Evolutionary conservation across 768 basidiomycete species (phyloP), one percentile per base, ranked within the genome.

Genomic region (Tephrocybe sp.): DNA sequence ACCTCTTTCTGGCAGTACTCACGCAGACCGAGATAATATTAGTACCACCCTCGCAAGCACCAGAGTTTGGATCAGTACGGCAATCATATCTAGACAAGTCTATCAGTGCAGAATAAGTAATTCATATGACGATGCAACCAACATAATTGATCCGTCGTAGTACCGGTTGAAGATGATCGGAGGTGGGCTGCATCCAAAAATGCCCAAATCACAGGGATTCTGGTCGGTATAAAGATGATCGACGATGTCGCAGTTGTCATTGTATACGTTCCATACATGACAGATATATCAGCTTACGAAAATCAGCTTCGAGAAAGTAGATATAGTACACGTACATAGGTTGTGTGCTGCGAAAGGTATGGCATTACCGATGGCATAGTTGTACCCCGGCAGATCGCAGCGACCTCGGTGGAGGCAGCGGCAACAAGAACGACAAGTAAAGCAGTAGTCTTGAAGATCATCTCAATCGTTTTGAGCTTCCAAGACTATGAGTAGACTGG

Each of bases 251-350:
- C 67, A 69, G 40, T 19, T 57, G 52, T 55, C 54, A 47, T 67
- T 56, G 38, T 63, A 68, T 24, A 69, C 62, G 30, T 52, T 55
- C 68, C 68, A 63, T 66, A 34, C n/a, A n/a, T n/a, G n/a, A n/a
- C n/a, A n/a, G 28, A 30, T 7, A 12, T 12, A 30, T 30, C 28
- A 12, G 6, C 28, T 7, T 6, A 7, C 6, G 12, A 6, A 12
- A 30, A 30, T 7, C 28, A 7, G 12, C 12, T 7, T 12, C 28
- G 12, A 12, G 28, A 7, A 30, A 12, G 28, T 30, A 30, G 12
- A 12, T 12, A n/a, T n/a, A n/a, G n/a, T n/a, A n/a, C 6, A 30
- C 6, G 12, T 30, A 30, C 28, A 30, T 30, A 7, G 28, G 28
- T 30, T 30, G 28, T 7, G 6, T 6, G 7, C 28, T 7, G 6